Conservation (phyloP, 768 basidiomycete species). For the Tubosaeta sp. region DNA sequence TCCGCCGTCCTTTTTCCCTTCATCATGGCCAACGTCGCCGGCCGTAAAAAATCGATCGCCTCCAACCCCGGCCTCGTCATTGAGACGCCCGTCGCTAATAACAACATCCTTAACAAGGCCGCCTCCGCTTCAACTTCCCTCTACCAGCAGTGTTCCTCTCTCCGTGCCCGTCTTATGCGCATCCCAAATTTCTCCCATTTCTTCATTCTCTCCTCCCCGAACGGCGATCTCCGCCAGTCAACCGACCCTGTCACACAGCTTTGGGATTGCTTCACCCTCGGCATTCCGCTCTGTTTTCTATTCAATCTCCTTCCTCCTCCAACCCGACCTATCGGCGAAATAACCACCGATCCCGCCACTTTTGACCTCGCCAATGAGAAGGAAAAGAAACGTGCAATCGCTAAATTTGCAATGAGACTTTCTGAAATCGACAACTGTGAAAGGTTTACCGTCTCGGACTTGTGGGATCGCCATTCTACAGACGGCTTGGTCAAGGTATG, state of each 20-base stretch:
- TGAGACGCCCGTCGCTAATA: conserved; percentile 72
- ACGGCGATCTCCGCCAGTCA: conserved; percentile 62
- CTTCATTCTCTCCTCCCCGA: conserved; percentile 55
- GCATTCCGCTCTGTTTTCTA: conserved; percentile 91
- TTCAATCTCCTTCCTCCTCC: conserved; percentile 80
- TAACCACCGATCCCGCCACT: conserved; percentile 61
- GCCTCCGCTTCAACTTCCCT: conserved; percentile 85
- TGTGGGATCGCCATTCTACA: conserved; percentile 87
- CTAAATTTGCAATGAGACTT: conserved; percentile 88
- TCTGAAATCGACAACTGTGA: conserved; percentile 66
- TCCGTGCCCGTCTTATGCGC: conserved; percentile 73
- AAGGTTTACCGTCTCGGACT: conserved; percentile 86
- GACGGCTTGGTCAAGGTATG: conserved; percentile 93
- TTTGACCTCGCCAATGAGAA: conserved; percentile 74
- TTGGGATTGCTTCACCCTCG: conserved; percentile 91
- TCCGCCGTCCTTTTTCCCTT: neutral
- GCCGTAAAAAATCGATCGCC: conserved; percentile 77
- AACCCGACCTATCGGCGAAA: conserved; percentile 40
- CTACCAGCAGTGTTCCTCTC: conserved; percentile 85
- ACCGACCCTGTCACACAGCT: conserved; percentile 93
- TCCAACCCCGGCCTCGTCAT: conserved; percentile 61
- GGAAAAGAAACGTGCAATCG: conserved; percentile 85
- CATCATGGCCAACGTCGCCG: conserved; percentile 51
- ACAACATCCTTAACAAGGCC: conserved; percentile 87
- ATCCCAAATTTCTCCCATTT: conserved; percentile 70